Conservation (phyloP, 352 stramenopile genomes). For the Phytophthora vignae region DNA sequence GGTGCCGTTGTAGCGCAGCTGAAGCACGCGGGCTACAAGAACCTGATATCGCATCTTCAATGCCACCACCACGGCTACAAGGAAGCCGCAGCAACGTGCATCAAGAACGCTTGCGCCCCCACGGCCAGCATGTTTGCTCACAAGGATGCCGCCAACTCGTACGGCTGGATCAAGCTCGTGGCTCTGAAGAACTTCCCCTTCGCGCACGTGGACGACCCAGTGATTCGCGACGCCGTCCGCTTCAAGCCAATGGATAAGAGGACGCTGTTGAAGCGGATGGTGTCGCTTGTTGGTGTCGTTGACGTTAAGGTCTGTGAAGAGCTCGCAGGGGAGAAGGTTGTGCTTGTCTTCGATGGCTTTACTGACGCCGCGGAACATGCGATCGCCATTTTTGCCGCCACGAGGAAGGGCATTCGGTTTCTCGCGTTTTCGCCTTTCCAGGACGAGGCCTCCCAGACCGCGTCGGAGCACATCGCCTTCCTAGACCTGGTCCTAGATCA, state of each 20-base stretch:
- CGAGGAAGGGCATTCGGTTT: too few species aligned
- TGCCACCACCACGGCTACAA: neutral
- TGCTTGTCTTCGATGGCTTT: constrained; percentile 13
- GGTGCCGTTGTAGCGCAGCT: neutral
- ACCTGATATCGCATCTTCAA: constrained; percentile 1
- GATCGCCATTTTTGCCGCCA: too few species aligned
- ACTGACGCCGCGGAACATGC: too few species aligned
- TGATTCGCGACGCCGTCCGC: neutral
- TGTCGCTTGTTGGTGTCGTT: too few species aligned
- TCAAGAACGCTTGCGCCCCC: too few species aligned
- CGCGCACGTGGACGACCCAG: neutral
- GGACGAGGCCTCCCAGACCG: too few species aligned
- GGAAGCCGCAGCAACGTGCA: too few species aligned
- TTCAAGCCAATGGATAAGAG: constrained; percentile 6
- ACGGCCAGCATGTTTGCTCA: constrained; percentile 5
- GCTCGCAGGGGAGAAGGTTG: constrained; percentile 2
- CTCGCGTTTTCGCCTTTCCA: too few species aligned
- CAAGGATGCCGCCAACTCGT: constrained; percentile 8
- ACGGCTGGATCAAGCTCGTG: constrained; percentile 10
- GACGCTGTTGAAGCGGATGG: too few species aligned
- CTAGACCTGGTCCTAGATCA: too few species aligned
- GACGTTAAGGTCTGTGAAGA: neutral
- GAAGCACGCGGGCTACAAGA: constrained; percentile 2
- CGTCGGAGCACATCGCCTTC: too few species aligned
- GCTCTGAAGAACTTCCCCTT: constrained; percentile 15